Evolutionary conservation across 2,329 filamentous ascomycete genomes (phyloP).

Genomic region (Colletotrichum melonis): DNA sequence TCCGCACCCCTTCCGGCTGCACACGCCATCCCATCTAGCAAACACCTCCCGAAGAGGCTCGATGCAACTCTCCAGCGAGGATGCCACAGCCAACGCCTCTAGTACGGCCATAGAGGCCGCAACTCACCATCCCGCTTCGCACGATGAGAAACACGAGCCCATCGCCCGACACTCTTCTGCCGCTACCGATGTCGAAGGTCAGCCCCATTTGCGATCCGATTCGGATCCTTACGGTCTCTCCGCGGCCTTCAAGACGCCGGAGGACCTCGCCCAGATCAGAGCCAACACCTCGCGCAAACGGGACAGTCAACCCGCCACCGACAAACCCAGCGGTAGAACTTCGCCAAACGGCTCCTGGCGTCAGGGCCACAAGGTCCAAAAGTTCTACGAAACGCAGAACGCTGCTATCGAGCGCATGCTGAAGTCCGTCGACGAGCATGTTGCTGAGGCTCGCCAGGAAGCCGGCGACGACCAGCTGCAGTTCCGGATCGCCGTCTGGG

Average conservation of each 20-base stretch:
- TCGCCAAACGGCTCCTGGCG: constrained; percentile 39
- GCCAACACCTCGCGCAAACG: constrained; percentile 86
- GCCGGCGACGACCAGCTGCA: constrained; percentile 84
- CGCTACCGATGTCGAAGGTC: constrained; percentile 61
- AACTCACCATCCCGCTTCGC: constrained; percentile 33
- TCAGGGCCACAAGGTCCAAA: constrained; percentile 71
- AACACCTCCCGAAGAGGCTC: constrained; percentile 35
- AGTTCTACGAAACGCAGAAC: constrained; percentile 92
- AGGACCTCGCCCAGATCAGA: constrained; percentile 81
- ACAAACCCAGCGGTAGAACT: constrained; percentile 26
- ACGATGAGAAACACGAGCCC: constrained; percentile 49
- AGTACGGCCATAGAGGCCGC: constrained; percentile 60
- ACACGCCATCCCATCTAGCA: constrained; percentile 43
- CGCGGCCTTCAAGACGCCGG: constrained; percentile 79
- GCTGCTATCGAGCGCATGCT: constrained; percentile 92
- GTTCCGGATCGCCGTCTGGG: constrained; percentile 73
- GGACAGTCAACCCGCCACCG: constrained; percentile 49
- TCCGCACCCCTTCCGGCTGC: constrained; percentile 56
- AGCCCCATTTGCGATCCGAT: constrained; percentile 63
- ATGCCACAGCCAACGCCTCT: constrained; percentile 43
- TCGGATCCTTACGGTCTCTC: constrained; percentile 87
- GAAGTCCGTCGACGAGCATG: constrained; percentile 92
- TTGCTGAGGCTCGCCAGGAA: constrained; percentile 82
- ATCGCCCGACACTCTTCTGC: constrained; percentile 54
- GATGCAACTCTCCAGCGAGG: constrained; percentile 38